Base-by-base conservation (phyloP, 768 basidiomycete genomes). In the Panellus pusillus region DNA sequence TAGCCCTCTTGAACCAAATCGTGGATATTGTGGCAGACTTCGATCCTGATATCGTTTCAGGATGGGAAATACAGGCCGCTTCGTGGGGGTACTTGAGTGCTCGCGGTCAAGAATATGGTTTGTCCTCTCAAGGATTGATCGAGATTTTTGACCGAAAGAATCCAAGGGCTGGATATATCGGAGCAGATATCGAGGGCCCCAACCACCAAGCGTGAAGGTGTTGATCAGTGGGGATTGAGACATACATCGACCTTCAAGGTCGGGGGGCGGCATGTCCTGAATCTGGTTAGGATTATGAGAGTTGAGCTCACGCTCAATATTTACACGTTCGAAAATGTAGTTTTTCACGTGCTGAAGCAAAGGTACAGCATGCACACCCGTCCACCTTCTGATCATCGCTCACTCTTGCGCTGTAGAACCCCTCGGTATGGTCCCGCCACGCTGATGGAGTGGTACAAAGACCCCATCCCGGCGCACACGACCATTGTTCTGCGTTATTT, bases 261-360 rank as follows among this genome's bases (percentile, higher is more conserved):
- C 36, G 75, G 79, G 18, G 97, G 97, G 0, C 79, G 97, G 15
- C 95, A 99, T 65, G 88, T 96, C 31, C 74, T 99, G 43, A 97
- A 98, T 61, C 70, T 92, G 13, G 98, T 94, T 94, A 78, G 94
- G 50, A 82, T 98, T 47, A 90, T 98, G 81, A 85, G 93, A 31
- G 82, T 84, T 1, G 96, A 98, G 62, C 81, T 85, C 55, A 83
- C 78, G 17, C 70, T 98, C 49, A 80, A 78, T 32, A 84, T 80
- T 54, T 94, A 98, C 69, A 84, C 90, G 0, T 88, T 98, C 58
- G 96, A 98, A 70, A 93, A 95, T 60, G 86, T 91, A 0, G 90
- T 77, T 0, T 94, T 93, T 64, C 85, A 96, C 59, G 65, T 95
- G 17, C 74, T 99, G 6, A 80, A 79, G 39, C 76, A 77, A 68